Base-by-base conservation (phyloP, 2,329 filamentous ascomycete species). In the Hypoxylon rubiginosum region DNA sequence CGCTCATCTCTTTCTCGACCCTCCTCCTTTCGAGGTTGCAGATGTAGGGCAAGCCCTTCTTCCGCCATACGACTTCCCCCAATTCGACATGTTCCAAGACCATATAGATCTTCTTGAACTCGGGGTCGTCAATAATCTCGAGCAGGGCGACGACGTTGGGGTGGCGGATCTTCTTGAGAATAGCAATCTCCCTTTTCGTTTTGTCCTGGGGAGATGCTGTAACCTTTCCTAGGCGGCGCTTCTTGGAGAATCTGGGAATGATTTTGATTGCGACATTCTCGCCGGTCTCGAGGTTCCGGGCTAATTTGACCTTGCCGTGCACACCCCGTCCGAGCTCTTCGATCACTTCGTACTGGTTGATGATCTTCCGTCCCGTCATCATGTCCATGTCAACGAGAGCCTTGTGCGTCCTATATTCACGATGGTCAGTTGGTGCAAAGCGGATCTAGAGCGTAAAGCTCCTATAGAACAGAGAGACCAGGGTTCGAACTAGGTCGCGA, bases 281-380 rank as follows among this genome's bases (percentile, higher is more conserved):
- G 66, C 87, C 86, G 1, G 88, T 94, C 60, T 90, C 84, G 49
- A 93, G 83, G 76, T 97, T 94, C 58, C 93, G 89, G 51, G 94
- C 96, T 51, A 97, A 86, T 81, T 99, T 99, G 76, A 99, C 96
- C 82, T 98, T 99, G 75, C 96, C 96, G 78, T 99, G 96, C 74
- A 97, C 93, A 54, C 96, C 96, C 64, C 96, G 91, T 59, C 96
- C 96, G 58, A 99, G 92, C 80, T 99, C 96, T 78, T 97, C 92
- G 70, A 98, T 91, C 73, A 99, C 93, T 80, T 97, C 93, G 81
- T 99, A 99, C 77, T 97, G 92, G 76, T 99, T 99, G 84, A 99
- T 97, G 57, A 94, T 86, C 82, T 99, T 99, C 68, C 96, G 92
- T 64, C 96, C 96, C 4, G 95, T 97, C 68, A 93, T 86, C 58